A percentile compares a stretch with the other conserved stretches of the same genome.
Evolutionary conservation across 2,329 filamentous ascomycete species (phyloP).

Genomic region (Cryphonectria japonica): DNA sequence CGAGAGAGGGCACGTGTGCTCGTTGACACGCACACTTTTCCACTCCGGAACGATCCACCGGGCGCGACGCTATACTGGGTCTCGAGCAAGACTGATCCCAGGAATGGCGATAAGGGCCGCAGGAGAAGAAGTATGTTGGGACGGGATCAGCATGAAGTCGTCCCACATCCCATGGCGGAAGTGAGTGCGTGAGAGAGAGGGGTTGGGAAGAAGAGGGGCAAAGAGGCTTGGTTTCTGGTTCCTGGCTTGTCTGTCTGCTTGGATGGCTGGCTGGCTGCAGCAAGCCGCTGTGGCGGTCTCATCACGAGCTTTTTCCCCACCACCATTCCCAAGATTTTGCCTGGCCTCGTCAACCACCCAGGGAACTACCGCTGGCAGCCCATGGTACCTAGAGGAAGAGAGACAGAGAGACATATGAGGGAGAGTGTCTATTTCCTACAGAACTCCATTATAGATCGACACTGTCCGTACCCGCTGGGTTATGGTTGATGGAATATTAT

Average conservation of each 20-base stretch:
- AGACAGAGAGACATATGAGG: neutral
- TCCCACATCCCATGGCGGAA: neutral
- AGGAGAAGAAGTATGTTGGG: neutral
- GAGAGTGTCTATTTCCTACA: neutral
- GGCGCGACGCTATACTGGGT: neutral
- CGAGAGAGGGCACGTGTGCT: neutral
- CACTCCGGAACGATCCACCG: neutral
- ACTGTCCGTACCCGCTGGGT: slow-evolving; percentile 21
- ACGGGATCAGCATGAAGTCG: neutral
- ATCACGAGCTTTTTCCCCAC: slow-evolving; percentile 3
- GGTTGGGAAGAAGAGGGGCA: neutral
- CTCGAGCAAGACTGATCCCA: neutral
- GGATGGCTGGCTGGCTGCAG: slow-evolving; percentile 11
- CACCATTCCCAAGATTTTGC: neutral
- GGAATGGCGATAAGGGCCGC: neutral
- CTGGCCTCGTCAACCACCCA: neutral
- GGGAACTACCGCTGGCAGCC: neutral
- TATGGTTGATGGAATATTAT: slow-evolving; percentile 14
- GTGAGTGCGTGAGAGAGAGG: neutral
- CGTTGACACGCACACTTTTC: neutral
- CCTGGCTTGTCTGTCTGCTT: neutral
- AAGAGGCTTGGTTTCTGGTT: neutral
- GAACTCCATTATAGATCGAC: neutral
- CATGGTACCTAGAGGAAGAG: neutral
- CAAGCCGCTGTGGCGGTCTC: slow-evolving; percentile 26